phyloP scores from a whole-genome alignment of 805 yeast species.

The Saccharomycopsis sp. region DNA sequence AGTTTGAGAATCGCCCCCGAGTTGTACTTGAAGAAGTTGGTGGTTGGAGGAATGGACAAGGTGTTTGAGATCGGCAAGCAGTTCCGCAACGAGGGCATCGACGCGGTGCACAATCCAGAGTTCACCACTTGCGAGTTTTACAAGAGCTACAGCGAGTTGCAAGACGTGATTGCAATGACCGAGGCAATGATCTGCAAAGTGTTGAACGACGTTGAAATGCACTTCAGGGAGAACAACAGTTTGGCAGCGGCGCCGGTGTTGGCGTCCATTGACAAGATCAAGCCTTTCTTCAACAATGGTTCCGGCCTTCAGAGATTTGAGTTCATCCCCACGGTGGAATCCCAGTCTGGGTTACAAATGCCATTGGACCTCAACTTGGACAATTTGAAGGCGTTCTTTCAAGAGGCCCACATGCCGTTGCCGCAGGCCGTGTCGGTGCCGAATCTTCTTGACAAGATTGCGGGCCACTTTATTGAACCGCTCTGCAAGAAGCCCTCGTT shows the following conservation, averaged over 20 bases:
- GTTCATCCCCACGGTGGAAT: constrained; percentile 57
- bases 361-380: constrained; percentile 37
- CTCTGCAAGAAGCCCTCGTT: constrained; percentile 57
- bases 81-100: constrained; percentile 98
- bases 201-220: constrained; percentile 1
- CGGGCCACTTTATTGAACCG: constrained; percentile 56
- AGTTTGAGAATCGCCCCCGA: constrained; percentile 90
- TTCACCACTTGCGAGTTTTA: constrained; percentile 98
- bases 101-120: constrained; percentile 98
- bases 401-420: constrained; percentile 29
- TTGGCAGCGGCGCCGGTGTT: not conserved
- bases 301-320: constrained; percentile 36
- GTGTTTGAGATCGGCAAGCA: constrained; percentile 98
- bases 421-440: constrained; percentile 41
- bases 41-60: constrained; percentile 97
- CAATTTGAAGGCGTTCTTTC: constrained; percentile 34
- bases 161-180: constrained; percentile 73
- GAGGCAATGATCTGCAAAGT: constrained; percentile 12
- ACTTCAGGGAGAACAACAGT: not conserved
- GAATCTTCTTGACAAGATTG: constrained; percentile 55
- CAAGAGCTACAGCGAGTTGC: constrained; percentile 95
- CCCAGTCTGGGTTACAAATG: constrained; percentile 37
- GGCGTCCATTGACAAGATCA: not conserved
- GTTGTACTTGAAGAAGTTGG: constrained; percentile 89
- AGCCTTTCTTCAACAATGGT: not conserved